Evolutionary conservation across 495 filamentous ascomycete genomes (phyloP).

Genomic region (Lentithecium fluviatile): DNA sequence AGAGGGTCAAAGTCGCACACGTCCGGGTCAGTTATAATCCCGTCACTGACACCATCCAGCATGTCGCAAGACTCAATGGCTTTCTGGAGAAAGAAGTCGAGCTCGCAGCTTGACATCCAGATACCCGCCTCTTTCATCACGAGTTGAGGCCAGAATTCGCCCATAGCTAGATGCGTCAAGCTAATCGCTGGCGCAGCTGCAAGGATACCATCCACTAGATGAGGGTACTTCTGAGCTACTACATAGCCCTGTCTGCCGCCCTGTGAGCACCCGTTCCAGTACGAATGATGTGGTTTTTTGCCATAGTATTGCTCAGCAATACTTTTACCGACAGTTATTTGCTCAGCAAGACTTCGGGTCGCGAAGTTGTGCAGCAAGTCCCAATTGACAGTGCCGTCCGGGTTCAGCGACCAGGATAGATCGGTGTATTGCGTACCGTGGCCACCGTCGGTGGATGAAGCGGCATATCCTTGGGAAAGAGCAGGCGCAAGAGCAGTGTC

Average conservation of each 20-base stretch:
- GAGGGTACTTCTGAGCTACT: constrained; percentile 30
- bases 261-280: constrained; percentile 30
- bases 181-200: constrained; percentile 23
- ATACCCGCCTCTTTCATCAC: constrained; percentile 32
- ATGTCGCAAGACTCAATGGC: constrained; percentile 43
- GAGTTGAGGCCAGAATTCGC: constrained; percentile 20
- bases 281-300: constrained; percentile 20
- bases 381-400: constrained; percentile 20
- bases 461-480: constrained; percentile 10
- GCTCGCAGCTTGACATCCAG: constrained; percentile 32
- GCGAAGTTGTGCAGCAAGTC: constrained; percentile 22
- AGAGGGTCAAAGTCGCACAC: constrained; percentile 44
- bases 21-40: constrained; percentile 43
- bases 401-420: constrained; percentile 16
- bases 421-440: neutral
- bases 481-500: constrained; percentile 4
- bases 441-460: constrained; percentile 23
- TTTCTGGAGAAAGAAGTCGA: constrained; percentile 34
- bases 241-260: constrained; percentile 29
- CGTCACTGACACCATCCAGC: constrained; percentile 46
- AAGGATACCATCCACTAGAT: constrained; percentile 23
- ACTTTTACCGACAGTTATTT: constrained; percentile 17
- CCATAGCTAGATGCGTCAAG: constrained; percentile 1
- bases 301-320: constrained; percentile 25
- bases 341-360: constrained; percentile 18